Evolutionary conservation across 1,284 basidiomycete species (phyloP).

Genomic region (Irpex rosettiformis): DNA sequence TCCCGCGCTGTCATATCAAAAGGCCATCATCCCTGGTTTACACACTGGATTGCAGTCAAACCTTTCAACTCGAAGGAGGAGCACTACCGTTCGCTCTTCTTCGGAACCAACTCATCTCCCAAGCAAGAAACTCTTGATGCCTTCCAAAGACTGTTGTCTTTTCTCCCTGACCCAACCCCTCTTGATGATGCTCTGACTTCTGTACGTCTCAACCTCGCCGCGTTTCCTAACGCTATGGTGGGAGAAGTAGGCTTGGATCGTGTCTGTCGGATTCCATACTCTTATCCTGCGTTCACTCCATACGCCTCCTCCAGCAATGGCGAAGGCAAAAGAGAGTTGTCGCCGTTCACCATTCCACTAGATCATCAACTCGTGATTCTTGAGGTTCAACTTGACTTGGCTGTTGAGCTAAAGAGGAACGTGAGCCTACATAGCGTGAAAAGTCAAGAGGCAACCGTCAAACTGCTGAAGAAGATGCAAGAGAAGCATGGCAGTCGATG

Average conservation of each 20-base stretch:
- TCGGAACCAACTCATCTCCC: constrained; percentile 23
- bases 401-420: constrained; percentile 65
- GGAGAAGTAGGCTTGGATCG: constrained; percentile 85
- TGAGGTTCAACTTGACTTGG: constrained; percentile 75
- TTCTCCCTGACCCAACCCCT: constrained; percentile 60
- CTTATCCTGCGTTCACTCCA: constrained; percentile 33
- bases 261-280: constrained; percentile 62
- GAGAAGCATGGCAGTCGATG: constrained; percentile 49
- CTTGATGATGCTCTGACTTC: constrained; percentile 49
- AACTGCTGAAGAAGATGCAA: constrained; percentile 54
- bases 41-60: constrained; percentile 59
- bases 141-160: constrained; percentile 49
- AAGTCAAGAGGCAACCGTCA: constrained; percentile 57
- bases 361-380: constrained; percentile 70
- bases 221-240: constrained; percentile 67
- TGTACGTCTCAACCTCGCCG: constrained; percentile 52
- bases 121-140: constrained; percentile 31
- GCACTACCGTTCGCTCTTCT: constrained; percentile 67
- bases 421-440: constrained; percentile 82
- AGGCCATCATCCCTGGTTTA: constrained; percentile 88
- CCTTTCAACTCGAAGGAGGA: constrained; percentile 43
- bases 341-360: constrained; percentile 68
- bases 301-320: constrained; percentile 21
- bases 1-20: constrained; percentile 3
- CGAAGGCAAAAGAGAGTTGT: constrained; percentile 45